Conservation (phyloP, 1,284 basidiomycete genomes). For the Xerocomus nothofagi region DNA sequence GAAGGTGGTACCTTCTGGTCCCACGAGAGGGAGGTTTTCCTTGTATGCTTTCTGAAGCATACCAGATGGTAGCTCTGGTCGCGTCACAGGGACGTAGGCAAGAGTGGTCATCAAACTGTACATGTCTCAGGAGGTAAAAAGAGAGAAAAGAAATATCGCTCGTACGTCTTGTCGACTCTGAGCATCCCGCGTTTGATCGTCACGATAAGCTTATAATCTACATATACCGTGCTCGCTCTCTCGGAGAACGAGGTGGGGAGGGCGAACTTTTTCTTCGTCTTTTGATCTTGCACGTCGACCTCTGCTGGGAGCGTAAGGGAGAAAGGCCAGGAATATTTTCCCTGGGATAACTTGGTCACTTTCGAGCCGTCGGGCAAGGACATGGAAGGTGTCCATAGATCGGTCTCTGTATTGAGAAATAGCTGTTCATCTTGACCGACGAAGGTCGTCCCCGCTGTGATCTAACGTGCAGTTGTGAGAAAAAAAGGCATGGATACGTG, state of each 20-base stretch:
- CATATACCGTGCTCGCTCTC: slow-evolving; percentile 43
- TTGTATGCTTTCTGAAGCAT: slow-evolving; percentile 48
- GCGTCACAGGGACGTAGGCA: slow-evolving; percentile 41
- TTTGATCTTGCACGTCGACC: slow-evolving; percentile 36
- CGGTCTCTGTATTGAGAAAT: slow-evolving; percentile 42
- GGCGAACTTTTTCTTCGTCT: slow-evolving; percentile 33
- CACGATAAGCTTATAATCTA: slow-evolving; percentile 51
- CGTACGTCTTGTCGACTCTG: slow-evolving; percentile 43
- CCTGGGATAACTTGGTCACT: slow-evolving; percentile 39
- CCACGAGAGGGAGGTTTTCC: slow-evolving; percentile 40
- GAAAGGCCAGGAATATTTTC: slow-evolving; percentile 49
- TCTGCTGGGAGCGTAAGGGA: slow-evolving; percentile 44
- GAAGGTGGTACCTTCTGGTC: slow-evolving; percentile 38
- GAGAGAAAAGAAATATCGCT: neutral
- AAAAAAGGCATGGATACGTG: neutral
- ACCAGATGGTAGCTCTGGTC: slow-evolving; percentile 46
- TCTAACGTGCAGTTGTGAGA: slow-evolving; percentile 28
- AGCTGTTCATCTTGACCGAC: slow-evolving; percentile 46
- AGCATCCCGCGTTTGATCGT: slow-evolving; percentile 48
- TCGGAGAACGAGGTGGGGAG: slow-evolving; percentile 53
- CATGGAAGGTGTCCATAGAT: slow-evolving; percentile 38
- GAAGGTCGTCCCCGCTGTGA: slow-evolving; percentile 41
- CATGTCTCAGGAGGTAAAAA: neutral
- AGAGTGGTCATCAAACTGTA: slow-evolving; percentile 36
- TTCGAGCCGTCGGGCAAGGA: slow-evolving; percentile 23